Evolutionary conservation across 176 grass and related monocot genomes (phyloP).

Genomic region (Zoysia japonica): DNA sequence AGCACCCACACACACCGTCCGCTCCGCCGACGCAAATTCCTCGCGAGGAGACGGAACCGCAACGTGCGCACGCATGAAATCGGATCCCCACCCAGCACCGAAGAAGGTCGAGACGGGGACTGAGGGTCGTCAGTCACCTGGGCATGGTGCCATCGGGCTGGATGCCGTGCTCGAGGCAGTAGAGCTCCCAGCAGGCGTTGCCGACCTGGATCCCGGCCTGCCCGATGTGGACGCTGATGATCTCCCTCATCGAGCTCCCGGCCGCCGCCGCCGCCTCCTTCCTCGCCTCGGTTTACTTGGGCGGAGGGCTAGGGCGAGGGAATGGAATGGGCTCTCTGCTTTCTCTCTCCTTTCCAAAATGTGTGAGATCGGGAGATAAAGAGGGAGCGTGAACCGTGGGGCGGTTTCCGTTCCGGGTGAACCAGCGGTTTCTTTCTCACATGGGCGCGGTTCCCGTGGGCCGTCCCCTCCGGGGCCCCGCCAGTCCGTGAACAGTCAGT

Average conservation of each 20-base stretch:
- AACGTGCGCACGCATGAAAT: background rate
- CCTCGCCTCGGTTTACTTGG: slow-evolving; percentile 26
- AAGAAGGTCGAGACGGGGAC: background rate
- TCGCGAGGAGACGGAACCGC: background rate
- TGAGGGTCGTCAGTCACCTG: slow-evolving; percentile 27
- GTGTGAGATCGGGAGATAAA: slow-evolving; percentile 54
- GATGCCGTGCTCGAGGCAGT: slow-evolving; percentile 96
- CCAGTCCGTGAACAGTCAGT: background rate
- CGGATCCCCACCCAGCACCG: too few relatives aligned
- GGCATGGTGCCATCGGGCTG: slow-evolving; percentile 79
- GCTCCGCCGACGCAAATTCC: background rate
- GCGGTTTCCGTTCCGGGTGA: background rate
- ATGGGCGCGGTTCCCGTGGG: slow-evolving; percentile 35
- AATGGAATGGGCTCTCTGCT: slow-evolving; percentile 2
- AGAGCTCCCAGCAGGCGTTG: slow-evolving; percentile 94
- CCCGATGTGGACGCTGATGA: slow-evolving; percentile 94
- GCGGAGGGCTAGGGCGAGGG: background rate
- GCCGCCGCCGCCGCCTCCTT: background rate
- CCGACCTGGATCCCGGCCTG: slow-evolving; percentile 94
- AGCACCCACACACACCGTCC: background rate
- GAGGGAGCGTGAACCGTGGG: background rate
- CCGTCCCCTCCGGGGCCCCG: background rate
- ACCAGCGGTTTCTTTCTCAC: slow-evolving; percentile 34
- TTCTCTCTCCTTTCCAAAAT: slow-evolving; percentile 49
- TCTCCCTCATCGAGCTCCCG: slow-evolving; percentile 67